phyloP scores from a whole-genome alignment of 2,329 filamentous ascomycete genomes.

The Pseudogymnoascus sp. region DNA sequence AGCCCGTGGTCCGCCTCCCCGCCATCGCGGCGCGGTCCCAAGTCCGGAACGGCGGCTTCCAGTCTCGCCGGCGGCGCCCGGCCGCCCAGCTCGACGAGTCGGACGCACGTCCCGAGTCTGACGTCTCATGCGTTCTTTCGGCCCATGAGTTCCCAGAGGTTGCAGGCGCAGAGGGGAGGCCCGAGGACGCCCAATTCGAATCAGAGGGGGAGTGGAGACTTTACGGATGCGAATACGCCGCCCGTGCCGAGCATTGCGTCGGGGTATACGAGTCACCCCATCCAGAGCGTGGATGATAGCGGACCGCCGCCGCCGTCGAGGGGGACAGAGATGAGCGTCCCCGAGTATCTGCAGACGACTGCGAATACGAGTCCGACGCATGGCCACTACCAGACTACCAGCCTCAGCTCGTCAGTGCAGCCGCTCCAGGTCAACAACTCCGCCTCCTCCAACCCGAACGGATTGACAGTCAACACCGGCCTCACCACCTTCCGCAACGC shows the following conservation, averaged over 20 bases:
- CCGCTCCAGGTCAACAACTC: conserved; percentile 44
- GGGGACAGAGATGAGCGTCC: conserved; percentile 73
- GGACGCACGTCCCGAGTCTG: conserved; percentile 83
- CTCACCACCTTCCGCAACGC: conserved; percentile 47
- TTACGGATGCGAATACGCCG: conserved; percentile 36
- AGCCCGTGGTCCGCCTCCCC: conserved; percentile 47
- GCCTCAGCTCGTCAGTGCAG: conserved; percentile 69
- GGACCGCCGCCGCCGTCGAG: conserved; percentile 59
- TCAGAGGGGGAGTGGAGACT: conserved; percentile 29
- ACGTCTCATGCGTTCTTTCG: conserved; percentile 88
- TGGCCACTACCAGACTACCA: conserved; percentile 48
- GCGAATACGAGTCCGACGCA: conserved; percentile 66
- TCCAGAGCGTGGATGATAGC: conserved; percentile 40
- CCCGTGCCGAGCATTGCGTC: conserved; percentile 35
- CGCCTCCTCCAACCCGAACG: conserved; percentile 25
- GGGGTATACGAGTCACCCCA: conserved; percentile 51
- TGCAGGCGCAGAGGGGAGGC: conserved; percentile 77
- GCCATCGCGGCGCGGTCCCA: conserved; percentile 43
- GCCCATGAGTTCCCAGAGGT: conserved; percentile 90
- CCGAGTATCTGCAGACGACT: conserved; percentile 39
- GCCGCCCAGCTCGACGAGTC: conserved; percentile 60
- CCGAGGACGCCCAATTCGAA: conserved; percentile 35
- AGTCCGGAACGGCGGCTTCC: background rate
- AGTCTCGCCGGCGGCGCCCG: conserved; percentile 34
- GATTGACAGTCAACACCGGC: conserved; percentile 50